Conservation (phyloP, 306 rosid genomes). For the Trifolium pratense region DNA sequence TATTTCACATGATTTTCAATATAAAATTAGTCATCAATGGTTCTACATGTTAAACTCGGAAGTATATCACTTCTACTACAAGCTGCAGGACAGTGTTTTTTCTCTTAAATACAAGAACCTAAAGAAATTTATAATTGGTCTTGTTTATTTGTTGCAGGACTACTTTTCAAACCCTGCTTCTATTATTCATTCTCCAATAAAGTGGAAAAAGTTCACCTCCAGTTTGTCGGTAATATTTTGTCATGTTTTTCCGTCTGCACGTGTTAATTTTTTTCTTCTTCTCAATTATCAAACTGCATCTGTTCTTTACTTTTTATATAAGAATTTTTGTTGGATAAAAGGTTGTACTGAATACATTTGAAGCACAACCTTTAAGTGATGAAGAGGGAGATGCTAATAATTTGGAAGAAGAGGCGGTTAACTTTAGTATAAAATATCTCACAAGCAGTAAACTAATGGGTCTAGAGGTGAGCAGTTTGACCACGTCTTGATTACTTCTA, state of each 20-base stretch:
- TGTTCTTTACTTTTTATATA: constrained; percentile 29
- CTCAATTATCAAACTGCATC: constrained; percentile 12
- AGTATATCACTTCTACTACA: not conserved
- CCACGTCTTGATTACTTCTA: constrained; percentile 25
- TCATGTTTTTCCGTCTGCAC: constrained; percentile 17
- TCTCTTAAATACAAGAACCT: constrained; percentile 2
- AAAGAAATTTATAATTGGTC: constrained; percentile 10
- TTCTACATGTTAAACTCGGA: not conserved
- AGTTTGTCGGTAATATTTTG: constrained; percentile 66
- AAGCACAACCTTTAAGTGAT: constrained; percentile 94
- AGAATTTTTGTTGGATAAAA: constrained; percentile 45
- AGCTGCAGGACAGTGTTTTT: constrained; percentile 7
- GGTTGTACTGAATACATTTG: constrained; percentile 88
- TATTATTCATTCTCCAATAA: constrained; percentile 60
- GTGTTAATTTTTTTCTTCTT: not conserved
- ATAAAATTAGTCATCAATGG: constrained; percentile 8
- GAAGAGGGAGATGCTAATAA: constrained; percentile 93
- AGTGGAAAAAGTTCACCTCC: constrained; percentile 90
- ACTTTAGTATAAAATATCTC: constrained; percentile 96
- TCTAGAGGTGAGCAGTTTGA: constrained; percentile 69
- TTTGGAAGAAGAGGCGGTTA: constrained; percentile 86
- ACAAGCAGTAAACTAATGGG: constrained; percentile 98
- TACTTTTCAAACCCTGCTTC: constrained; percentile 82
- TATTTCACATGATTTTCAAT: constrained; percentile 25
- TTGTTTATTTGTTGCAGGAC: constrained; percentile 65